These are phyloP conservation scores for Rhododendron ovatum DNA, from an alignment of 148 eudicot species.

Conservation along the genomic window DNA sequence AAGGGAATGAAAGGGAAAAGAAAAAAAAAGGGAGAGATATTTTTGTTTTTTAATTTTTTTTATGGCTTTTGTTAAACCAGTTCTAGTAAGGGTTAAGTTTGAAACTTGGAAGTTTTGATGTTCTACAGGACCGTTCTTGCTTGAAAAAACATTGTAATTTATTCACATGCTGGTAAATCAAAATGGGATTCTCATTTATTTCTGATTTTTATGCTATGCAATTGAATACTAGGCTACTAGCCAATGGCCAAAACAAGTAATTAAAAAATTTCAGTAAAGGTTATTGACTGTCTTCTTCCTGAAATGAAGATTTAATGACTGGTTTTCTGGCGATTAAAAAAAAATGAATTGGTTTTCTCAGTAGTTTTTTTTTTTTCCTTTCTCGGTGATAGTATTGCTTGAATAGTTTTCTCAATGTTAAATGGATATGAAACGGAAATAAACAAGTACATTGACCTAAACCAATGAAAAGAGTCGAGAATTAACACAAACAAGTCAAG, in stretches of 20 bases:
- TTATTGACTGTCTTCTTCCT: not conserved
- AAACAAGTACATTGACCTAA: not conserved
- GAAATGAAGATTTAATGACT: not conserved
- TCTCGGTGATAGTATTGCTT: no score
- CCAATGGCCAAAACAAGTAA: not conserved
- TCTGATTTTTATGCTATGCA: not conserved
- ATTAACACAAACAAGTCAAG: not conserved
- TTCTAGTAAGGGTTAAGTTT: not conserved
- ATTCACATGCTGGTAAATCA: not conserved
- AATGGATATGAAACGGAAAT: not conserved
- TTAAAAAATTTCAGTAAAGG: not conserved
- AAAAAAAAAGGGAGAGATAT: not conserved
- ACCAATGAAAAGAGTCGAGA: not conserved
- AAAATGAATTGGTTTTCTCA: no score
- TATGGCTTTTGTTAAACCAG: not conserved
- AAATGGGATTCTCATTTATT: not conserved
- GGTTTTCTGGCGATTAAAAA: no score
- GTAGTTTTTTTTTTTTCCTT: no score
- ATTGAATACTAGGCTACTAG: not conserved
- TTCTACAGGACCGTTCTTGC: not conserved
- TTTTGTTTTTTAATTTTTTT: not conserved
- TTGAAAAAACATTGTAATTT: not conserved
- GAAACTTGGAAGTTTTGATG: not conserved
- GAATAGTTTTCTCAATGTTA: no score
- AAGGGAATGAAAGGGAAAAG: not conserved